These are phyloP conservation scores for Septoria linicola DNA, from an alignment of 2,329 filamentous ascomycete species.

Conservation along the genomic window DNA sequence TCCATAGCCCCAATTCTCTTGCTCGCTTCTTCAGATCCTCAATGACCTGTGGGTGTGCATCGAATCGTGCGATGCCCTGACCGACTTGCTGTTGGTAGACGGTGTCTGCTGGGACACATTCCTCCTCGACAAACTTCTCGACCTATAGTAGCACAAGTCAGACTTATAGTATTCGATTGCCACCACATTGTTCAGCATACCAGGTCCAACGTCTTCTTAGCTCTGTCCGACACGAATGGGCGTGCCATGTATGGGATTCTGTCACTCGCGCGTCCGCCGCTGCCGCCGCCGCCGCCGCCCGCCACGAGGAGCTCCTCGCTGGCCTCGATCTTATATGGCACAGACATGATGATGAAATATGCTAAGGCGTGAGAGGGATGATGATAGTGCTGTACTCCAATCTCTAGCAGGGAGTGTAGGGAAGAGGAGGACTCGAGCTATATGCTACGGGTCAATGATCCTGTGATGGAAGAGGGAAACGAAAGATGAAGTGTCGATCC, in stretches of 20 bases:
- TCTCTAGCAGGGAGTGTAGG: neutral
- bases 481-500: neutral
- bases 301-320: conserved; percentile 34
- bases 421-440: neutral
- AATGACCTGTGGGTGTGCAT: conserved; percentile 73
- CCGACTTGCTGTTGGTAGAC: conserved; percentile 79
- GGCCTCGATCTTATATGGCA: conserved; percentile 40
- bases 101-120: conserved; percentile 73
- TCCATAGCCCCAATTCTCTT: conserved; percentile 84
- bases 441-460: neutral
- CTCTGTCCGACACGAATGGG: conserved; percentile 75
- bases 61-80: conserved; percentile 70
- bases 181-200: conserved; percentile 42
- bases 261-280: conserved; percentile 49
- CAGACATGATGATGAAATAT: conserved; percentile 40
- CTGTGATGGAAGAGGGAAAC: conserved; percentile 3
- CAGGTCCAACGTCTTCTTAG: conserved; percentile 78
- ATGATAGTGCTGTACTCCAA: neutral
- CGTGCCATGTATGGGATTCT: conserved; percentile 59
- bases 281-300: conserved; percentile 29
- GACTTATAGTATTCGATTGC: neutral
- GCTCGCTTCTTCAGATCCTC: conserved; percentile 89
- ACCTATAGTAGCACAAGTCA: conserved; percentile 43
- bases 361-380: neutral
- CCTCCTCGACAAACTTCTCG: conserved; percentile 94